Evolutionary conservation across 768 basidiomycete species (phyloP).

Genomic region (Suillus occidentalis): DNA sequence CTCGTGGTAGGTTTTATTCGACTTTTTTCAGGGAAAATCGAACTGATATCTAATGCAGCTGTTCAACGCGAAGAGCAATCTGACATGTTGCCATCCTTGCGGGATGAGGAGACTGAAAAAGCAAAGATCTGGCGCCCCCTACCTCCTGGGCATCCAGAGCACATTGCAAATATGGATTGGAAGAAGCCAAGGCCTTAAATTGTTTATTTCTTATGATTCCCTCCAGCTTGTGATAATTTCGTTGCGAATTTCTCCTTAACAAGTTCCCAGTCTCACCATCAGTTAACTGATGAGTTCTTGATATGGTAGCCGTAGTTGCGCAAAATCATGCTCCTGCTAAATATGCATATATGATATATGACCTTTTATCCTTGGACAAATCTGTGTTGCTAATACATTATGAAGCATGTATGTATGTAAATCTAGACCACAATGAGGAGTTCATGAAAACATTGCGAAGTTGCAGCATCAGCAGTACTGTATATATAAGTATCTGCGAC

Average conservation of each 20-base stretch:
- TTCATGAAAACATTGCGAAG: no score
- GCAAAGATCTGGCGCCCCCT: not conserved
- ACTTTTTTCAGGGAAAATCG: not conserved
- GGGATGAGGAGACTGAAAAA: not conserved
- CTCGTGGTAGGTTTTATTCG: slow-evolving; percentile 17
- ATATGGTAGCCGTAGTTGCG: no score
- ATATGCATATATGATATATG: no score
- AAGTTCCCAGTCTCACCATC: not conserved
- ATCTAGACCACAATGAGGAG: no score
- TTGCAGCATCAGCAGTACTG: no score
- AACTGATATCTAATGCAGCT: not conserved
- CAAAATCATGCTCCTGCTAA: no score
- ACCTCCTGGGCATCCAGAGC: not conserved
- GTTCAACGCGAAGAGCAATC: not conserved
- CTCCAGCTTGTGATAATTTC: not conserved
- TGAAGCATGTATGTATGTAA: no score
- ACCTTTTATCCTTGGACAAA: no score
- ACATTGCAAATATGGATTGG: not conserved
- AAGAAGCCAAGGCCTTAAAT: not conserved
- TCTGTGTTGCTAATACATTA: no score
- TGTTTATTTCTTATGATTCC: not conserved
- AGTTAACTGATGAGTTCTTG: no score
- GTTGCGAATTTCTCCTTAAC: not conserved
- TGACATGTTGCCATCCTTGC: not conserved
- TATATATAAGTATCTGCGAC: no score